Evolutionary conservation across 225 moss, liverwort and hornwort species (phyloP).

Genomic region (Straminergon stramineum): DNA sequence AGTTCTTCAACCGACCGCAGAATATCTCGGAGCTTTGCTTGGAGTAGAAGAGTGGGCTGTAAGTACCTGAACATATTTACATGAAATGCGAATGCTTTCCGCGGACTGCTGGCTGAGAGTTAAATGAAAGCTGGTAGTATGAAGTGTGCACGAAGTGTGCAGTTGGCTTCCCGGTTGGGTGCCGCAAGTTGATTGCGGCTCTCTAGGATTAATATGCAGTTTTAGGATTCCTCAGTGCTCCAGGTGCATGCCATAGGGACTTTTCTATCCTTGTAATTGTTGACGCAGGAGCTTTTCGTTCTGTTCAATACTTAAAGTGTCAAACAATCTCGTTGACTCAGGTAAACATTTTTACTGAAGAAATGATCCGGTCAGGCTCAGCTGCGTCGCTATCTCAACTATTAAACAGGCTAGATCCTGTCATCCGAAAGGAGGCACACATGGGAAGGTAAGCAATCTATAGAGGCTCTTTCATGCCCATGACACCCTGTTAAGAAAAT

Average conservation of each 20-base stretch:
- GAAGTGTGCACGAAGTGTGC: neutral
- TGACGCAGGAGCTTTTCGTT: neutral
- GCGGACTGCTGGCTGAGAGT: neutral
- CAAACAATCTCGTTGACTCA: slow-evolving; percentile 2
- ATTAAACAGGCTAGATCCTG: slow-evolving; percentile 73
- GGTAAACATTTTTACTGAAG: slow-evolving; percentile 87
- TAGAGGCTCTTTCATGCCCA: neutral
- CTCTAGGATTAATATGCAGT: neutral
- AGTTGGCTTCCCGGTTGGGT: neutral
- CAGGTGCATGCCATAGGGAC: neutral
- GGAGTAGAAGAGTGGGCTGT: slow-evolving; percentile 92
- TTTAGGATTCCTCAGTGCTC: neutral
- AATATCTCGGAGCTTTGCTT: slow-evolving; percentile 76
- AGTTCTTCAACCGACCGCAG: slow-evolving; percentile 77
- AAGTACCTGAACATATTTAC: slow-evolving; percentile 5
- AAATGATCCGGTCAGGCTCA: slow-evolving; percentile 88
- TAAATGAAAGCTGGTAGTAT: neutral
- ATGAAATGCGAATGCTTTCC: neutral
- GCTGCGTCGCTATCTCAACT: slow-evolving; percentile 84
- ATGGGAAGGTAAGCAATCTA: slow-evolving; percentile 73
- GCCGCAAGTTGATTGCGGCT: neutral
- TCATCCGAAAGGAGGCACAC: slow-evolving; percentile 81
- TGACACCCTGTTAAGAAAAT: neutral
- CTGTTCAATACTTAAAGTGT: neutral
- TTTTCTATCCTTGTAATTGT: neutral